Percentiles rank a stretch among this genome's conserved stretches.
Evolutionary conservation across 2,329 filamentous ascomycete genomes (phyloP).

Genomic region (Myotisia sp.): DNA sequence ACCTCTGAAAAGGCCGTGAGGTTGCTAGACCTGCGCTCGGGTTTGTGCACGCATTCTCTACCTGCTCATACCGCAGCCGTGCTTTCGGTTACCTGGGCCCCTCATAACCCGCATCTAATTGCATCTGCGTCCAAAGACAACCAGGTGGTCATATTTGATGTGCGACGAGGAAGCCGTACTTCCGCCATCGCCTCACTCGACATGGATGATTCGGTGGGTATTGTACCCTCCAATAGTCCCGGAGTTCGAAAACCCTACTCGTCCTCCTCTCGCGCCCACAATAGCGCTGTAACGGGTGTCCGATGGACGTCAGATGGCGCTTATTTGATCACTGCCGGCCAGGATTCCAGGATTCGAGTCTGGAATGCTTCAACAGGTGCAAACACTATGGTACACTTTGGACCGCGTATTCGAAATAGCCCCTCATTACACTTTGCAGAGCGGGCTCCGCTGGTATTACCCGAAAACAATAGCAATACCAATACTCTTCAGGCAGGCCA

Average conservation of each 20-base stretch:
- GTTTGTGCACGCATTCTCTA: conserved; percentile 57
- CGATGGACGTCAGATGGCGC: conserved; percentile 69
- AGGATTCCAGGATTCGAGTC: conserved; percentile 71
- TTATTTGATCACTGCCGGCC: conserved; percentile 64
- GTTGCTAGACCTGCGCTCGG: conserved; percentile 73
- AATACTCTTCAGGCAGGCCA: conserved; percentile 29
- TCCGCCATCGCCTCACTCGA: conserved; percentile 65
- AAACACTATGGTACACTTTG: conserved; percentile 81
- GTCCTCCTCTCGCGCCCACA: conserved; percentile 50
- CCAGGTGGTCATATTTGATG: conserved; percentile 71
- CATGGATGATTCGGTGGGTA: conserved; percentile 65
- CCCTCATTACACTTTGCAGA: conserved; percentile 44
- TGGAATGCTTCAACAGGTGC: conserved; percentile 71
- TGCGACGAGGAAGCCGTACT: conserved; percentile 54
- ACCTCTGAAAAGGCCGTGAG: conserved; percentile 75
- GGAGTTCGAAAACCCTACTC: conserved; percentile 28
- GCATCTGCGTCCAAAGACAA: conserved; percentile 78
- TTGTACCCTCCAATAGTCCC: conserved; percentile 28
- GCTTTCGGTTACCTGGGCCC: conserved; percentile 65
- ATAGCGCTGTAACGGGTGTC: conserved; percentile 69
- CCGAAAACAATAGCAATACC: conserved; percentile 42
- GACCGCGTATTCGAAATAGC: conserved; percentile 62
- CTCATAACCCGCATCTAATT: conserved; percentile 61
- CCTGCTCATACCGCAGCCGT: conserved; percentile 54
- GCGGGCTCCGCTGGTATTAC: conserved; percentile 48